Conservation (phyloP, 345 rosid species). For the Linum lewisii region DNA sequence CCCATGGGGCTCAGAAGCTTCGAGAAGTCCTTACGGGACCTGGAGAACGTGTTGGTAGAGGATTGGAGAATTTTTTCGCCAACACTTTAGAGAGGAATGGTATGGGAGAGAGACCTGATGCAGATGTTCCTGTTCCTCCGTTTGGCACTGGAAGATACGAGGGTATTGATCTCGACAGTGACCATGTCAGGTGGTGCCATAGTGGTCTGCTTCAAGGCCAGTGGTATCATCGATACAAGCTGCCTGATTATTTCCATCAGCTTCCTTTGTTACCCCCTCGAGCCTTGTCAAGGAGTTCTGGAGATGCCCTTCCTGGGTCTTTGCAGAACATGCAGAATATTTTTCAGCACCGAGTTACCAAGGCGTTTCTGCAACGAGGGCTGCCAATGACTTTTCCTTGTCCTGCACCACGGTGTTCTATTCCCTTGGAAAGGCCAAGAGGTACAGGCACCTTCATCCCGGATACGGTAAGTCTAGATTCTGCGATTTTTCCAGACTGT, state of each 20-base stretch:
- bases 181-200: constrained; percentile 29
- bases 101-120: constrained; percentile 72
- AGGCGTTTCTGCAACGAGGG: constrained; percentile 29
- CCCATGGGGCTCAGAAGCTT: constrained; percentile 48
- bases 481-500: not conserved
- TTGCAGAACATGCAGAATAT: constrained; percentile 15
- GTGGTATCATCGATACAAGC: constrained; percentile 35
- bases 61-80: constrained; percentile 53
- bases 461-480: constrained; percentile 29
- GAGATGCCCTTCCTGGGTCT: constrained; percentile 17
- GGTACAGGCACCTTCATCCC: constrained; percentile 77
- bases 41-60: constrained; percentile 46
- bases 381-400: constrained; percentile 17
- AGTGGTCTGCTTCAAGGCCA: constrained; percentile 41
- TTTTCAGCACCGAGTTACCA: constrained; percentile 21
- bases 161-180: constrained; percentile 50
- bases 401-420: constrained; percentile 16
- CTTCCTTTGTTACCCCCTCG: constrained; percentile 17
- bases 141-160: constrained; percentile 74
- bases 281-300: constrained; percentile 13
- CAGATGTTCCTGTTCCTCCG: constrained; percentile 51
- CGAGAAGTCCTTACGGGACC: constrained; percentile 49
- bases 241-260: constrained; percentile 21
- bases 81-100: constrained; percentile 77
- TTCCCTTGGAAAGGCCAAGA: constrained; percentile 29